Percentiles rank a stretch among this genome's conserved stretches.
These are phyloP conservation scores for Podospora pseudoanserina DNA, from an alignment of 495 filamentous ascomycete genomes.

Conservation along the genomic window DNA sequence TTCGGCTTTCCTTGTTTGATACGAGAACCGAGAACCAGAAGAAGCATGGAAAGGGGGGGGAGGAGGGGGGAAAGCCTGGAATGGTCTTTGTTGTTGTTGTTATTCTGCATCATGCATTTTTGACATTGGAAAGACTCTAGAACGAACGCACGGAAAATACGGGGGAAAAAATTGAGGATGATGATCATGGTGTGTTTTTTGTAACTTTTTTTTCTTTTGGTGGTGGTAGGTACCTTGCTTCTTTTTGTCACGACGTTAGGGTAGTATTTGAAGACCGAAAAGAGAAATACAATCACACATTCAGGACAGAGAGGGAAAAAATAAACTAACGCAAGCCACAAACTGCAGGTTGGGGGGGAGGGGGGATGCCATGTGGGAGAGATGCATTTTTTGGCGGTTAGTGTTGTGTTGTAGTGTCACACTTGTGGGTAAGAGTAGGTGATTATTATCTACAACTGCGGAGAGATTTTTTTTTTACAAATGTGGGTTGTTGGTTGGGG, in stretches of 20 bases:
- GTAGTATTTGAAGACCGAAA: not conserved
- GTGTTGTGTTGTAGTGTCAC: not conserved
- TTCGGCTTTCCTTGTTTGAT: not conserved
- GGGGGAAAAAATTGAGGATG: not conserved
- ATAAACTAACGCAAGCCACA: not conserved
- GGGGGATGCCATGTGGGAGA: not conserved
- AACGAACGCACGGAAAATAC: no score
- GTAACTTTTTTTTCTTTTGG: no score
- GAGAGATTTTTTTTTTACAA: not conserved
- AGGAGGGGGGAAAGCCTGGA: no score
- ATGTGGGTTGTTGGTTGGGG: not conserved
- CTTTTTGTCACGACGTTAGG: not conserved
- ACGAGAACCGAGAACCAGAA: no score
- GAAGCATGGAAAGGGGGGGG: no score
- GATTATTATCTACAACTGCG: not conserved
- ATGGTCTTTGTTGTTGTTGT: no score
- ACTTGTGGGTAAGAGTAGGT: not conserved
- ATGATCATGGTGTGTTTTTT: not conserved
- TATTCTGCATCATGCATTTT: no score
- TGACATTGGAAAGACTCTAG: no score
- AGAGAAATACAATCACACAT: not conserved
- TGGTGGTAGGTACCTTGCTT: not conserved
- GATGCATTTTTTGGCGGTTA: not conserved
- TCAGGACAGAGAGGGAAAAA: no score
- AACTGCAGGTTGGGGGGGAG: not conserved